A percentile compares a stretch with the other conserved stretches of the same genome.
Evolutionary conservation across 306 rosid species (phyloP).

Genomic region (Luffa aegyptiaca): DNA sequence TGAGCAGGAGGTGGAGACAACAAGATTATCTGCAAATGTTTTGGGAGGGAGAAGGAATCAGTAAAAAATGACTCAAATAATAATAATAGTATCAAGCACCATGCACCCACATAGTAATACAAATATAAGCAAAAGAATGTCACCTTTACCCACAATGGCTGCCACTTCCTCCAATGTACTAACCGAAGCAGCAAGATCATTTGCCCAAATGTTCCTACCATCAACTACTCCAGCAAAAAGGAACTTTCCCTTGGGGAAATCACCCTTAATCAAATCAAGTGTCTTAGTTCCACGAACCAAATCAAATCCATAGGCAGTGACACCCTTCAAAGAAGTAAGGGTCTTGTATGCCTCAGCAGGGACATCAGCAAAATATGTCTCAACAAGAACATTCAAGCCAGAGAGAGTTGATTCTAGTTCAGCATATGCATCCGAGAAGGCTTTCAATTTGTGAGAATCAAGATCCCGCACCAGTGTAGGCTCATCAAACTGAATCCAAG

Average conservation of each 20-base stretch:
- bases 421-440: conserved; percentile 47
- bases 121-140: neutral
- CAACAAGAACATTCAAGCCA: conserved; percentile 53
- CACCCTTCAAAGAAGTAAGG: conserved; percentile 63
- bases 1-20: conserved; percentile 82
- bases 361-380: conserved; percentile 70
- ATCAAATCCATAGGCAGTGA: conserved; percentile 65
- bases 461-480: conserved; percentile 69
- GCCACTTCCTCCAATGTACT: conserved; percentile 38
- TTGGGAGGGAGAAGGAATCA: neutral
- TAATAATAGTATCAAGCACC: neutral
- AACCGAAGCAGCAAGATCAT: conserved; percentile 55
- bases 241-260: conserved; percentile 59
- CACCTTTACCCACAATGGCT: conserved; percentile 63
- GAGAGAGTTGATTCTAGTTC: conserved; percentile 55
- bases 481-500: conserved; percentile 81
- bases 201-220: conserved; percentile 86
- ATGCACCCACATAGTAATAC: neutral
- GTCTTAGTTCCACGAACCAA: conserved; percentile 74
- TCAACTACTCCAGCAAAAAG: conserved; percentile 87
- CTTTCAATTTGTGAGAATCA: conserved; percentile 49
- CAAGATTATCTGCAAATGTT: conserved; percentile 39
- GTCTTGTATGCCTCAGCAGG: conserved; percentile 56
- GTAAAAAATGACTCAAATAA: neutral
- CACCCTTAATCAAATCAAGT: conserved; percentile 56